Conservation (phyloP, 768 basidiomycete species). For the Leccinum truebloodii region DNA sequence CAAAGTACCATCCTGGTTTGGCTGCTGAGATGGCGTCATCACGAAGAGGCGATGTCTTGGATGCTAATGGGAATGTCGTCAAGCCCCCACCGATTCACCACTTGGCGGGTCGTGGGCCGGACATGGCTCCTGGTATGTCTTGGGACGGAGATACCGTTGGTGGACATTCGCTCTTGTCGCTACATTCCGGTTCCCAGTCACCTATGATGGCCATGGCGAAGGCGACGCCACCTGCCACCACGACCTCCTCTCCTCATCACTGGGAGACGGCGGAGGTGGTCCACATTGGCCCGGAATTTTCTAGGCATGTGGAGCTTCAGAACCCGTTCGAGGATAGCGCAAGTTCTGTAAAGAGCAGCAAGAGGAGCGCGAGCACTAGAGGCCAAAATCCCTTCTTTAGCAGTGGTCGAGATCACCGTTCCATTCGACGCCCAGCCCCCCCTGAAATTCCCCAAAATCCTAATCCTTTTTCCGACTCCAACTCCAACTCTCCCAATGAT, state of each 20-base stretch:
- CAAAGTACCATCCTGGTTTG: conserved; percentile 57
- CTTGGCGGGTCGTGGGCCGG: conserved; percentile 44
- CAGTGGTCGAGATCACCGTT: conserved; percentile 41
- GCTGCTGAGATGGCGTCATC: conserved; percentile 50
- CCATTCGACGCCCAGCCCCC: conserved; percentile 16
- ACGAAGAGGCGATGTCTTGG: conserved; percentile 23
- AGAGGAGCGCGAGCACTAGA: background rate
- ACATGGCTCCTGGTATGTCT: conserved; percentile 41
- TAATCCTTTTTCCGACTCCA: conserved; percentile 48
- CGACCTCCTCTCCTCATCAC: conserved; percentile 48
- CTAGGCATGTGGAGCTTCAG: conserved; percentile 12
- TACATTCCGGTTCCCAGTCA: conserved; percentile 48
- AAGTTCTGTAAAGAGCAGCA: conserved; percentile 16
- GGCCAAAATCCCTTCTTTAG: conserved; percentile 41
- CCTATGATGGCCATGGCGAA: conserved; percentile 50
- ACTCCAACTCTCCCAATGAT: conserved; percentile 19
- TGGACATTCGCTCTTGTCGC: conserved; percentile 51
- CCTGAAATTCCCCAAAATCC: conserved; percentile 10
- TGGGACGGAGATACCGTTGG: conserved; percentile 53
- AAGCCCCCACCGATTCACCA: conserved; percentile 41
- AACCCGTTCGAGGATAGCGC: conserved; percentile 31
- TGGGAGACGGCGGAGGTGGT: conserved; percentile 75
- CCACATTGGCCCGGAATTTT: conserved; percentile 26
- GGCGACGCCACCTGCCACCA: conserved; percentile 59
- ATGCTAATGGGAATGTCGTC: conserved; percentile 21